Evolutionary conservation across 345 rosid species (phyloP), one percentile per base, ranked within the genome.

Genomic region (Pistacia atlantica): DNA sequence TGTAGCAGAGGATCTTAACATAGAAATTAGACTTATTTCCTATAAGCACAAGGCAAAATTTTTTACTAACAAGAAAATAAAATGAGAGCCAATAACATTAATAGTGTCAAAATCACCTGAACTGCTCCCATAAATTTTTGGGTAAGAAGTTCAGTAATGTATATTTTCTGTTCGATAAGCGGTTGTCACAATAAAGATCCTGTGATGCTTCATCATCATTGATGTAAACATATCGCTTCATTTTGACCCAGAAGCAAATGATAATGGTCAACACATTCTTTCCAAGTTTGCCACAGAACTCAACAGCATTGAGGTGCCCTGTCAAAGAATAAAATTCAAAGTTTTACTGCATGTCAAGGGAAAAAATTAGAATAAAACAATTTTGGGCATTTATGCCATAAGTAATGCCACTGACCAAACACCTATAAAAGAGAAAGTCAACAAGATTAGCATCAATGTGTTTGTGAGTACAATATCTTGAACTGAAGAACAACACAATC

Each of bases 181-280:
- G 94, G 79, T 97, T 97, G 77, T 89, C 98, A 57, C 97, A 84
- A 87, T 86, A 92, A 68, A 90, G 84, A 78, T 86, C 92, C 57
- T 83, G 85, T 1, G 95, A 87, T 54, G 95, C 84, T 80, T 88
- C 93, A 67, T 91, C 95, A 18, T 93, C 97, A 75, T 88, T 92
- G 67, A 96, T 90, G 83, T 97, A 91, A 11, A 91, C 97, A 78
- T 76, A 94, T 79, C 97, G 90, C 92, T 90, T 97, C 99, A 97
- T 93, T 1, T 84, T 79, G 71, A 45, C 77, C 55, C 67, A 54
- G 59, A 85, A 81, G 76, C 76, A 76, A 79, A 66, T 25, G 59
- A 75, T 22, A 69, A 25, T 38, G n/a, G 65, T 70, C 55, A 63
- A 51, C 37, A 31, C 33, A 20, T 68, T 78, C 69, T 73, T 73